Conservation (phyloP, 2,329 filamentous ascomycete species). For the Penicillium decumbens region DNA sequence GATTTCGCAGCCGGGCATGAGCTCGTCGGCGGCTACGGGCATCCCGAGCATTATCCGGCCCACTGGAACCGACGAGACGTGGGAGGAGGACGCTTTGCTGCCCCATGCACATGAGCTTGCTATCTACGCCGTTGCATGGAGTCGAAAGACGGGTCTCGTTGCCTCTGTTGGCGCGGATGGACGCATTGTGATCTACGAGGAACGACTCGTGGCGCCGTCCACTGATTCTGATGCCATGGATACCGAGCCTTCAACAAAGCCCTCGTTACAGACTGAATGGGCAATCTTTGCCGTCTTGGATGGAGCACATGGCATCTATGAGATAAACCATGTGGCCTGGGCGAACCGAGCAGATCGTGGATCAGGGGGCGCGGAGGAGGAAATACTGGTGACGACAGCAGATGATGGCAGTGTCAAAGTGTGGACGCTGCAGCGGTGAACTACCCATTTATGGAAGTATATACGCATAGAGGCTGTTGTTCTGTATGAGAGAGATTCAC, state of each 20-base stretch:
- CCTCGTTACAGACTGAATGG: constrained; percentile 56
- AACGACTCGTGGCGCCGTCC: constrained; percentile 43
- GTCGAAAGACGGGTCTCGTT: constrained; percentile 66
- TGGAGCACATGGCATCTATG: constrained; percentile 83
- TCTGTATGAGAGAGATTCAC: neutral
- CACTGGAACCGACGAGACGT: constrained; percentile 68
- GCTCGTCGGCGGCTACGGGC: constrained; percentile 45
- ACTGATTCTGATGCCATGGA: constrained; percentile 24
- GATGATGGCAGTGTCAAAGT: constrained; percentile 85
- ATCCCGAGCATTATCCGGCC: constrained; percentile 89
- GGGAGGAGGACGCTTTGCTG: constrained; percentile 71
- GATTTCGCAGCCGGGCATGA: constrained; percentile 30
- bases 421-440: constrained; percentile 57
- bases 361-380: constrained; percentile 50
- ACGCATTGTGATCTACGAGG: constrained; percentile 71
- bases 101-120: constrained; percentile 73
- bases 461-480: neutral
- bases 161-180: constrained; percentile 91
- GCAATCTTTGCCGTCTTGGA: constrained; percentile 62
- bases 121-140: constrained; percentile 84
- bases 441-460: neutral
- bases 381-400: constrained; percentile 84
- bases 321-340: constrained; percentile 91
- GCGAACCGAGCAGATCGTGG: constrained; percentile 66
- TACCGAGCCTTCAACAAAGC: constrained; percentile 28